These are phyloP conservation scores for Ogataea pini DNA, from an alignment of 805 yeast species.

Conservation along the genomic window DNA sequence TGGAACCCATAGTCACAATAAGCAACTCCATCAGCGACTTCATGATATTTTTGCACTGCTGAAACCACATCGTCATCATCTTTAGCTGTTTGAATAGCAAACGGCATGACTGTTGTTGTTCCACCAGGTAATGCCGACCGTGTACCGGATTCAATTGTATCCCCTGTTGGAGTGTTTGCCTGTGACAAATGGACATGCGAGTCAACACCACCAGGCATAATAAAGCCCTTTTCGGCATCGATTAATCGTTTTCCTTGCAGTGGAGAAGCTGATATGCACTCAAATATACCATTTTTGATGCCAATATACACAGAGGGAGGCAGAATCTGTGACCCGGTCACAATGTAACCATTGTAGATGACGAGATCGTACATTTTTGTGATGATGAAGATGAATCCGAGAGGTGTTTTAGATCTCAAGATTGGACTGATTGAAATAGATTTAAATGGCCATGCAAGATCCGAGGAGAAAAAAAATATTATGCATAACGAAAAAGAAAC, in stretches of 20 bases:
- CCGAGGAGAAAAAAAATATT: background rate
- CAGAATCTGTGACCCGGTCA: slow-evolving; percentile 32
- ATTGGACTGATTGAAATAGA: background rate
- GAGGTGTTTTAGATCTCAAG: background rate
- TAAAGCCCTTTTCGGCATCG: slow-evolving; percentile 48
- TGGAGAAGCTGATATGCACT: slow-evolving; percentile 22
- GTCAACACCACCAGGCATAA: slow-evolving; percentile 55
- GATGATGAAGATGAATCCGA: background rate
- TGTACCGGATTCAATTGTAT: slow-evolving; percentile 45
- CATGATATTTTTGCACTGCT: slow-evolving; percentile 24
- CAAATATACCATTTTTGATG: slow-evolving; percentile 28
- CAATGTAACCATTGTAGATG: slow-evolving; percentile 35
- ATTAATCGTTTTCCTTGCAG: slow-evolving; percentile 20
- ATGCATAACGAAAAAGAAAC: background rate
- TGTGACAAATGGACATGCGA: slow-evolving; percentile 51
- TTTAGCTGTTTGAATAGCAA: slow-evolving; percentile 44
- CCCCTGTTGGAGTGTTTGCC: slow-evolving; percentile 43
- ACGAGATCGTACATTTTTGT: slow-evolving; percentile 27
- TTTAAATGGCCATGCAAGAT: background rate
- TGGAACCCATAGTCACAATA: slow-evolving; percentile 53
- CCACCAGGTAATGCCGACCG: slow-evolving; percentile 52
- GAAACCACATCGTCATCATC: slow-evolving; percentile 28
- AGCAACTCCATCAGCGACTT: slow-evolving; percentile 35
- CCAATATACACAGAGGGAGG: slow-evolving; percentile 41
- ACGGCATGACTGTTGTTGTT: slow-evolving; percentile 48